These are phyloP conservation scores for Cryphonectria parasitica DNA, from an alignment of 2,329 filamentous ascomycete genomes.

Conservation along the genomic window DNA sequence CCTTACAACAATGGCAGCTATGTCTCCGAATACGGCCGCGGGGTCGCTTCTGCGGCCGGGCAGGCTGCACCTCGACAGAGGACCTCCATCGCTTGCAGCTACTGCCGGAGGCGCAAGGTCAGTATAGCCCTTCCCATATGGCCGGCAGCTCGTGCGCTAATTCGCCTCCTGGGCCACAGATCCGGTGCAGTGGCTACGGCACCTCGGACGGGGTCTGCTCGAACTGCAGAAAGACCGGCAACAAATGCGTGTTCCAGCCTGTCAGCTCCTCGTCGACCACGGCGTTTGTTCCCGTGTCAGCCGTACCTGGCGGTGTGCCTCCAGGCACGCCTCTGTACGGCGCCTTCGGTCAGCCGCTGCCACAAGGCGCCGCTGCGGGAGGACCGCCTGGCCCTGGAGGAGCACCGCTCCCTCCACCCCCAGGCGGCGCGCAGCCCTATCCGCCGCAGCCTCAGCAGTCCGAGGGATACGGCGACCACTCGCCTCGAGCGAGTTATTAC, in stretches of 20 bases:
- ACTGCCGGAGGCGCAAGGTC: constrained; percentile 66
- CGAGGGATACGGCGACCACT: constrained; percentile 36
- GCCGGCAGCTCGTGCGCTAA: constrained; percentile 4
- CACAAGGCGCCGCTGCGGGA: constrained; percentile 29
- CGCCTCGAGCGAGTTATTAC: constrained; percentile 42
- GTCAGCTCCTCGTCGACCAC: constrained; percentile 60
- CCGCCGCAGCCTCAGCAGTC: constrained; percentile 23
- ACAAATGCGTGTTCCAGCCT: constrained; percentile 65
- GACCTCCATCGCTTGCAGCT: constrained; percentile 63
- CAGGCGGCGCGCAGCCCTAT: constrained; percentile 30
- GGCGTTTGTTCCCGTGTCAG: constrained; percentile 62
- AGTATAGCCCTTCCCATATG: constrained; percentile 23
- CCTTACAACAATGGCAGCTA: constrained; percentile 35
- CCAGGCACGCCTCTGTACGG: constrained; percentile 61
- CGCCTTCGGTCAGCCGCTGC: constrained; percentile 60
- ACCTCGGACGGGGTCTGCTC: constrained; percentile 63
- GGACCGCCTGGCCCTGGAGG: constrained; percentile 26
- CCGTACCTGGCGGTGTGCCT: constrained; percentile 60
- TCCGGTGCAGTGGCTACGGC: constrained; percentile 64
- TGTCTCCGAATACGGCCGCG: constrained; percentile 38
- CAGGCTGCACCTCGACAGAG: constrained; percentile 61
- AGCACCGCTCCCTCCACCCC: constrained; percentile 29
- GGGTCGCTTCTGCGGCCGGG: constrained; percentile 44
- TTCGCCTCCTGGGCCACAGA: constrained; percentile 42
- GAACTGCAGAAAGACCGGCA: constrained; percentile 65